Percentiles rank a stretch among this genome's conserved stretches.
Evolutionary conservation across 257 asterid genomes (phyloP).

Genomic region (Nicotiana undulata): DNA sequence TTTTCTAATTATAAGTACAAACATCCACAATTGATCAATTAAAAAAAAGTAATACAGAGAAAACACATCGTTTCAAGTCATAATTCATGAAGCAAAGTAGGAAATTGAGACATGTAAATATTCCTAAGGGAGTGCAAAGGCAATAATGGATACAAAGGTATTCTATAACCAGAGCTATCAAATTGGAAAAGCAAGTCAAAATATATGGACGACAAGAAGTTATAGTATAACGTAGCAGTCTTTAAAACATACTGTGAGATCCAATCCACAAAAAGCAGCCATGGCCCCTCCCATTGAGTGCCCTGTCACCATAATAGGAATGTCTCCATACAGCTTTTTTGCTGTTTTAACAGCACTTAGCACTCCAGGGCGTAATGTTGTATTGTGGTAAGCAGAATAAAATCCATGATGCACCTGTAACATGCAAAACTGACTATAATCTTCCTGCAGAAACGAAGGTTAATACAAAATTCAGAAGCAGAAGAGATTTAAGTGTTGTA

Average conservation of each 20-base stretch:
- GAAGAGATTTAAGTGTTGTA: not conserved
- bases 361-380: constrained; percentile 77
- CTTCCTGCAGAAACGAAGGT: constrained; percentile 3
- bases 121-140: not conserved
- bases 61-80: not conserved
- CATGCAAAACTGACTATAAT: constrained; percentile 2
- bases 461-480: not conserved
- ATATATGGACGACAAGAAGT: constrained; percentile 1
- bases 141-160: not conserved
- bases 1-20: not conserved
- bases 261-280: constrained; percentile 90
- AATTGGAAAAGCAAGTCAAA: not conserved
- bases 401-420: constrained; percentile 96
- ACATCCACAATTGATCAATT: not conserved
- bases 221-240: not conserved
- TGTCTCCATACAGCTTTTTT: constrained; percentile 55
- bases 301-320: constrained; percentile 68
- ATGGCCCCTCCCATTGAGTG: constrained; percentile 99
- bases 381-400: constrained; percentile 82
- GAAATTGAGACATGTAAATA: not conserved
- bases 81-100: not conserved
- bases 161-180: not conserved
- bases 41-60: not conserved
- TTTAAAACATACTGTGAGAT: constrained; percentile 49
- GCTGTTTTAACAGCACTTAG: constrained; percentile 50